These are phyloP conservation scores for Blastocrithidia nonstop DNA, from an alignment of 208 protist genomes.

Conservation along the genomic window DNA sequence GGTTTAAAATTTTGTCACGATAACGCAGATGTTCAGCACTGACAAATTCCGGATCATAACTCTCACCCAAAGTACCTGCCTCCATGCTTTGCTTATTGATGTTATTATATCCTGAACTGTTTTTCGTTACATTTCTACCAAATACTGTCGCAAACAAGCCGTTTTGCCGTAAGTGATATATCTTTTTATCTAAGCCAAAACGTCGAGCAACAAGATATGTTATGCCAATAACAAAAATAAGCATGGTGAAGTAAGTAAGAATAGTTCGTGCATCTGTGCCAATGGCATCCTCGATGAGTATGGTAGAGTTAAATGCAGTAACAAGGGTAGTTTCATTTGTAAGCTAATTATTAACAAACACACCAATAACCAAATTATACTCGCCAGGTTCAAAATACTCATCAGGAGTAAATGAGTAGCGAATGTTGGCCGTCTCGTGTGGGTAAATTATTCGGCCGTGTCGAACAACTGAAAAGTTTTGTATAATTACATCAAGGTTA, in stretches of 20 bases:
- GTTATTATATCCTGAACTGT: neutral
- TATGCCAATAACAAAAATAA: conserved; percentile 30
- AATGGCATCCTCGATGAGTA: conserved; percentile 45
- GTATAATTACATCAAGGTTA: conserved; percentile 23
- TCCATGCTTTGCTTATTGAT: conserved; percentile 7
- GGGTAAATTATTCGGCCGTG: conserved; percentile 43
- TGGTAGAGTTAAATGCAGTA: conserved; percentile 56
- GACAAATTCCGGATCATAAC: conserved; percentile 72
- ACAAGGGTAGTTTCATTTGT: conserved; percentile 27
- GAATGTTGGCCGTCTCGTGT: conserved; percentile 51
- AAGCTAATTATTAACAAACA: conserved; percentile 35
- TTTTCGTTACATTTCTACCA: neutral
- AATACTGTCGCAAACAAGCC: conserved; percentile 4
- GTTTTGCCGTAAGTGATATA: conserved; percentile 5
- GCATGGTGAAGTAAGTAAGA: conserved; percentile 69
- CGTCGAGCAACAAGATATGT: conserved; percentile 29
- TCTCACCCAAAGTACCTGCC: conserved; percentile 20
- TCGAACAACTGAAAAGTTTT: conserved; percentile 83
- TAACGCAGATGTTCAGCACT: conserved; percentile 60
- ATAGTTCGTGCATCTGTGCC: conserved; percentile 67
- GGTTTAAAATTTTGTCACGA: conserved; percentile 41
- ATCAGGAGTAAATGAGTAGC: conserved; percentile 69
- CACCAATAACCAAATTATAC: conserved; percentile 70
- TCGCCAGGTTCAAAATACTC: conserved; percentile 47
- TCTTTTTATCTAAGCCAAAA: conserved; percentile 29